These are phyloP conservation scores for Termitomyces sp. DNA, from an alignment of 768 basidiomycete genomes.

Conservation along the genomic window DNA sequence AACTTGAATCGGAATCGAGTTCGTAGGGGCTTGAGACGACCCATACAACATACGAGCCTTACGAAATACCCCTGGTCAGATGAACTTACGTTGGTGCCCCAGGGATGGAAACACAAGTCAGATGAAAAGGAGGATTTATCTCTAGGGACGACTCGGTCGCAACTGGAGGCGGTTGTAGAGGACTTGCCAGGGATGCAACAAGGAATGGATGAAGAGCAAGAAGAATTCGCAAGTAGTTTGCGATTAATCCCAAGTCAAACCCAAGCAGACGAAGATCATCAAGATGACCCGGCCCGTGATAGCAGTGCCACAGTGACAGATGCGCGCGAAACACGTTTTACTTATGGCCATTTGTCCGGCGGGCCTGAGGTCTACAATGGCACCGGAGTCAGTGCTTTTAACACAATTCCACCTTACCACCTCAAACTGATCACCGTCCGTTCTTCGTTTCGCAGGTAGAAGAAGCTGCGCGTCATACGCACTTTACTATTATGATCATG, in stretches of 20 bases:
- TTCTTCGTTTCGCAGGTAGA: not conserved
- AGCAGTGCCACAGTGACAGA: not conserved
- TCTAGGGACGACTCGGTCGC: too few species aligned
- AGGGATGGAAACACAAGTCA: not conserved
- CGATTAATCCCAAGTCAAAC: not conserved
- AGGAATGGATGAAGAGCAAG: not conserved
- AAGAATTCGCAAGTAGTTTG: not conserved
- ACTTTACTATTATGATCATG: not conserved
- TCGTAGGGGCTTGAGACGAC: not conserved
- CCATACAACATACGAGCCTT: too few species aligned
- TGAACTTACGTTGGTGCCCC: not conserved
- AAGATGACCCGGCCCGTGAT: not conserved
- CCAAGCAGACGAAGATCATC: not conserved
- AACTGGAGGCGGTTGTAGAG: too few species aligned
- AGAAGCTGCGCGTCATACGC: not conserved
- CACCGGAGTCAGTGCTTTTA: not conserved
- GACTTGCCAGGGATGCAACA: too few species aligned
- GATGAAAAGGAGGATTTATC: too few species aligned
- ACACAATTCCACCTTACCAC: not conserved
- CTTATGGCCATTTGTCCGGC: not conserved
- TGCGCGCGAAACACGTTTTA: not conserved
- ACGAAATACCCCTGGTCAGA: too few species aligned
- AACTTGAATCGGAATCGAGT: not conserved
- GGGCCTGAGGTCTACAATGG: not conserved
- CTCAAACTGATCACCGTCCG: not conserved